phyloP scores from a whole-genome alignment of 2,329 filamentous ascomycete genomes.

The Teratosphaeria nubilosa region DNA sequence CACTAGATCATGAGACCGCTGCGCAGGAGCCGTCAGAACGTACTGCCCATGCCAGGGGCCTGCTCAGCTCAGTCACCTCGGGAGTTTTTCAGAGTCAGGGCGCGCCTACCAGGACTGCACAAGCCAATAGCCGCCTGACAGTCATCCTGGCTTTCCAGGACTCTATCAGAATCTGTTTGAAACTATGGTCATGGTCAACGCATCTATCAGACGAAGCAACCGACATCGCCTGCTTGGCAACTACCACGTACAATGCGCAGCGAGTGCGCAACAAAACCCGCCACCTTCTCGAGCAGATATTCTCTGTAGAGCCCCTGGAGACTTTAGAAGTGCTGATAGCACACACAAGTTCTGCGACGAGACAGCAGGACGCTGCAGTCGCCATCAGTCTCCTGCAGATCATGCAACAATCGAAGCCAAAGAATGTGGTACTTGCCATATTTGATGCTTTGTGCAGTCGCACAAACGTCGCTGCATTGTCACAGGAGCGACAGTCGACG shows the following conservation, averaged over 20 bases:
- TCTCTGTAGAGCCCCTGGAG: slow-evolving; percentile 83
- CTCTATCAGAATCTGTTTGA: slow-evolving; percentile 81
- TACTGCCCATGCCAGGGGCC: slow-evolving; percentile 73
- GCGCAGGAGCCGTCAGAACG: slow-evolving; percentile 59
- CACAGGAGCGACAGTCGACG: slow-evolving; percentile 72
- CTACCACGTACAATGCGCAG: slow-evolving; percentile 87
- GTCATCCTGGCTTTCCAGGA: slow-evolving; percentile 96
- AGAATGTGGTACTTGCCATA: slow-evolving; percentile 82
- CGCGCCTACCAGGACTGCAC: slow-evolving; percentile 58
- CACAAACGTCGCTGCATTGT: slow-evolving; percentile 72
- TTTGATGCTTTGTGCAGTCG: slow-evolving; percentile 96
- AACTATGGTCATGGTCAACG: slow-evolving; percentile 87
- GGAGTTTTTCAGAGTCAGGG: slow-evolving; percentile 76
- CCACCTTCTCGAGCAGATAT: slow-evolving; percentile 82
- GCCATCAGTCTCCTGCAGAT: slow-evolving; percentile 84
- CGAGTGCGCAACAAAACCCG: slow-evolving; percentile 84
- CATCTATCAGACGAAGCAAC: slow-evolving; percentile 47
- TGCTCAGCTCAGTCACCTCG: slow-evolving; percentile 91
- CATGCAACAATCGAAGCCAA: slow-evolving; percentile 79
- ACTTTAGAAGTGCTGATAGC: slow-evolving; percentile 85
- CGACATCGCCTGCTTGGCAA: slow-evolving; percentile 53
- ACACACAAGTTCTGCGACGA: slow-evolving; percentile 57
- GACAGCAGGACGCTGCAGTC: slow-evolving; percentile 34
- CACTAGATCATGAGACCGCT: slow-evolving; percentile 65
- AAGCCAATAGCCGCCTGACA: slow-evolving; percentile 87